phyloP scores from a whole-genome alignment of 225 moss, liverwort and hornwort species.

The Bryoerythrophyllum caledonicum region DNA sequence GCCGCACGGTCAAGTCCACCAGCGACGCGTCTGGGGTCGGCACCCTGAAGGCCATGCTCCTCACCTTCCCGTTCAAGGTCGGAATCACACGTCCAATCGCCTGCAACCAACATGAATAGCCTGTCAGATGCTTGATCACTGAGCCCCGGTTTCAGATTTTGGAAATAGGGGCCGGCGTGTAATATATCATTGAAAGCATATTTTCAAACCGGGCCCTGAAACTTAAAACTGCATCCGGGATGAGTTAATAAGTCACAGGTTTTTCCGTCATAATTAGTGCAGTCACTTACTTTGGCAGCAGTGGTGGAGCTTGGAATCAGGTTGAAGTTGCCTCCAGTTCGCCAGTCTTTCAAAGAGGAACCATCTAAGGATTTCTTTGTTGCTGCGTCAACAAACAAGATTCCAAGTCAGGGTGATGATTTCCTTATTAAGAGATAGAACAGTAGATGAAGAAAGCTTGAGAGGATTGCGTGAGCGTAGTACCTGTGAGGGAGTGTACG shows the following conservation, averaged over 20 bases:
- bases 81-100: conserved; percentile 49
- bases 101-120: not conserved
- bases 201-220: too few species aligned
- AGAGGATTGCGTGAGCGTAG: not conserved
- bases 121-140: not conserved
- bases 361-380: conserved; percentile 26
- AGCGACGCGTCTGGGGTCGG: conserved; percentile 47
- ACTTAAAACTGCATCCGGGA: too few species aligned
- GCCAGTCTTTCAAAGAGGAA: conserved; percentile 51
- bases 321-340: conserved; percentile 30
- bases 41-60: conserved; percentile 51
- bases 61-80: conserved; percentile 44
- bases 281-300: conserved; percentile 37
- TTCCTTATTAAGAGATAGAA: not conserved
- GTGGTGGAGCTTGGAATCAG: conserved; percentile 57
- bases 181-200: too few species aligned
- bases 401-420: not conserved
- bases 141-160: too few species aligned
- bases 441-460: not conserved
- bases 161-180: too few species aligned
- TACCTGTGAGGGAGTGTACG: conserved; percentile 47
- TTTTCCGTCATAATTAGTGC: too few species aligned
- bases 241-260: too few species aligned
- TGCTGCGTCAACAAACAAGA: conserved; percentile 11
- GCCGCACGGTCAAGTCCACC: conserved; percentile 50